Base-by-base conservation (phyloP, 2,329 filamentous ascomycete genomes). In the Fusarium falciforme region DNA sequence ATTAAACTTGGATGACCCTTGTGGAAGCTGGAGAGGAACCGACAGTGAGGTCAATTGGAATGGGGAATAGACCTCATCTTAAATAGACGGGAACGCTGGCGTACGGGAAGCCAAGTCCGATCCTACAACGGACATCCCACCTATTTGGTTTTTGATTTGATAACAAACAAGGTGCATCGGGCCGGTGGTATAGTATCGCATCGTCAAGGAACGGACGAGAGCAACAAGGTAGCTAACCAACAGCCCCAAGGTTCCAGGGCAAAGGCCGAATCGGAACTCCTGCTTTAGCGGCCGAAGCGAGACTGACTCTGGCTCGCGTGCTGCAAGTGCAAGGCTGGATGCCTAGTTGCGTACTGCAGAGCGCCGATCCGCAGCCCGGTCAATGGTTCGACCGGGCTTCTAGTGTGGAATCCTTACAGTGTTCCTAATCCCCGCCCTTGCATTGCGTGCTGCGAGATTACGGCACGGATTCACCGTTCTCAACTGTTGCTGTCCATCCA, bases 91-190 rank as follows among this genome's bases (percentile, higher is more conserved):
- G 40, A 61, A 42, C 8, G 16, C 44, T 36, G 42, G 25, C 27
- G 44, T 42, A 36, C 38, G 29, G 27, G 25, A 29, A 14, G 17
- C 29, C 33, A 22, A 35, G 27, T 8, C 55, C 9, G 58, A 36
- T 49, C 52, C 36, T 49, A 70, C 29, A 29, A 54, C 58, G 36
- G 66, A 31, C 14, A 72, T 61, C 42, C 60, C 62, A 68, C 67
- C 29, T 6, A 42, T 58, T 74, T 74, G 22, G 68, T 61, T 44
- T 71, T 72, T 74, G 59, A 68, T 72, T 72, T 74, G 65, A 60
- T 36, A 74, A 68, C 25, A 58, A 20, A 68, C 25, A 54, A 20
- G 64, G n/a, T 44, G 33, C 44, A 66, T 63, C 25, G 42, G 49
- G 29, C 58, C 31, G 36, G 47, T 20, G 29, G 27, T 67, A 44